These are phyloP conservation scores for Atalantia buxifolia DNA, from an alignment of 345 rosid genomes.

Conservation along the genomic window DNA sequence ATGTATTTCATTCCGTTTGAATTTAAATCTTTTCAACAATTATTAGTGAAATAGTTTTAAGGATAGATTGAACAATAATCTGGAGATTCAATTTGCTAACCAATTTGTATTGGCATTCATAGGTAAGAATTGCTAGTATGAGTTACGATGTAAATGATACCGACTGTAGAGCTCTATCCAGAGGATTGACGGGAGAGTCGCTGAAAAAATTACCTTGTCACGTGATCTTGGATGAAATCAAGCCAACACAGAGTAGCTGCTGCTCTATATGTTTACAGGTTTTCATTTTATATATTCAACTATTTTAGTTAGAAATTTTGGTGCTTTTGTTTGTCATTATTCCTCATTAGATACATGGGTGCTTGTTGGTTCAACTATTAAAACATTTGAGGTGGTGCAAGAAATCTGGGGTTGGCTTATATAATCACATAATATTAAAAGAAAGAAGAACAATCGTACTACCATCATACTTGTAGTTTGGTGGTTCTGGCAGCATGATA, in stretches of 20 bases:
- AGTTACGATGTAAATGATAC: slow-evolving; percentile 41
- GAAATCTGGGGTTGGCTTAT: too few relatives aligned
- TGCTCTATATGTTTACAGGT: slow-evolving; percentile 87
- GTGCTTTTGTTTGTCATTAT: not conserved
- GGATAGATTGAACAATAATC: not conserved
- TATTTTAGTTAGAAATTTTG: not conserved
- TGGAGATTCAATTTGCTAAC: not conserved
- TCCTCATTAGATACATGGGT: not conserved
- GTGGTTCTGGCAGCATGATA: not conserved
- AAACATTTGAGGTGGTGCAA: too few relatives aligned
- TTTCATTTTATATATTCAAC: not conserved
- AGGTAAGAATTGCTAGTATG: slow-evolving; percentile 47
- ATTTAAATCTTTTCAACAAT: not conserved
- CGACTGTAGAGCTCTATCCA: slow-evolving; percentile 35
- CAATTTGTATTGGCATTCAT: slow-evolving; percentile 12
- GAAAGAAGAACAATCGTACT: not conserved
- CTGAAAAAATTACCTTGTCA: slow-evolving; percentile 64
- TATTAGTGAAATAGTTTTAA: not conserved
- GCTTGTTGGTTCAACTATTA: not conserved
- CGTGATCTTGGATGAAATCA: slow-evolving; percentile 47
- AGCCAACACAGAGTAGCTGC: slow-evolving; percentile 38
- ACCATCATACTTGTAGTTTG: not conserved
- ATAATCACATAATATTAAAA: too few relatives aligned
- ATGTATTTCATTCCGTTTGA: not conserved
- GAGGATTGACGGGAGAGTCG: slow-evolving; percentile 62